phyloP scores from a whole-genome alignment of 2,329 filamentous ascomycete species.

The Dichotomopilus funicola region DNA sequence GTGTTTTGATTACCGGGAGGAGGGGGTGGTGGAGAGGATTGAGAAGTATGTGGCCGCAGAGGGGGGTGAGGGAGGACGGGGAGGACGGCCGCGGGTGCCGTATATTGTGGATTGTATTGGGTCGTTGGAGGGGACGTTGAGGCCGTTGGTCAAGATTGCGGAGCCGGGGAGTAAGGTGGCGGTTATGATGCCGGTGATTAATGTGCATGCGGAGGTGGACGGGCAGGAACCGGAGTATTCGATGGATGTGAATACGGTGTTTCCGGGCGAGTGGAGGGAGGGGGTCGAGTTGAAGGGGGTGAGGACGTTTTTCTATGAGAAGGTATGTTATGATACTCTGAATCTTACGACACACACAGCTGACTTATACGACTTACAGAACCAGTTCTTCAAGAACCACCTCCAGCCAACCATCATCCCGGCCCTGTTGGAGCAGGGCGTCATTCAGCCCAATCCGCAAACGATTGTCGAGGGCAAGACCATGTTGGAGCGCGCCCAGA shows the following conservation, averaged over 20 bases:
- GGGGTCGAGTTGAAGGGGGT: constrained; percentile 49
- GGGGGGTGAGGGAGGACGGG: no score
- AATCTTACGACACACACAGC: neutral
- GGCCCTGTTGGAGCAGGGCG: constrained; percentile 34
- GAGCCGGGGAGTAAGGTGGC: constrained; percentile 45
- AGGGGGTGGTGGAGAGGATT: constrained; percentile 32
- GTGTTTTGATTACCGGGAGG: constrained; percentile 42
- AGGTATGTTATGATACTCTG: constrained; percentile 31
- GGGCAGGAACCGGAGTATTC: constrained; percentile 43
- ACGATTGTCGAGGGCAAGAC: constrained; percentile 38
- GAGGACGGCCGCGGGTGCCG: constrained; percentile 31
- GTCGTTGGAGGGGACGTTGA: constrained; percentile 39
- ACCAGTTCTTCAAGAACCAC: constrained; percentile 48
- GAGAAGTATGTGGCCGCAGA: constrained; percentile 20
- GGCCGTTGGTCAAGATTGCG: constrained; percentile 45
- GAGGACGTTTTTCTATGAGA: constrained; percentile 47
- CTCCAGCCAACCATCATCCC: constrained; percentile 51
- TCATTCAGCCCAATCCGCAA: constrained; percentile 37
- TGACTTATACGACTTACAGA: constrained; percentile 30
- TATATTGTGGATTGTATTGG: constrained; percentile 52
- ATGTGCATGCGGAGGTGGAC: constrained; percentile 43
- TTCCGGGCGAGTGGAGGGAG: constrained; percentile 40
- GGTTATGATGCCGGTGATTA: constrained; percentile 53
- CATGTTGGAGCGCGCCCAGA: constrained; percentile 32
- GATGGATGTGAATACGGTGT: constrained; percentile 42